Conservation (phyloP, 73 alveolate species). For the Paramecium caudatum region DNA sequence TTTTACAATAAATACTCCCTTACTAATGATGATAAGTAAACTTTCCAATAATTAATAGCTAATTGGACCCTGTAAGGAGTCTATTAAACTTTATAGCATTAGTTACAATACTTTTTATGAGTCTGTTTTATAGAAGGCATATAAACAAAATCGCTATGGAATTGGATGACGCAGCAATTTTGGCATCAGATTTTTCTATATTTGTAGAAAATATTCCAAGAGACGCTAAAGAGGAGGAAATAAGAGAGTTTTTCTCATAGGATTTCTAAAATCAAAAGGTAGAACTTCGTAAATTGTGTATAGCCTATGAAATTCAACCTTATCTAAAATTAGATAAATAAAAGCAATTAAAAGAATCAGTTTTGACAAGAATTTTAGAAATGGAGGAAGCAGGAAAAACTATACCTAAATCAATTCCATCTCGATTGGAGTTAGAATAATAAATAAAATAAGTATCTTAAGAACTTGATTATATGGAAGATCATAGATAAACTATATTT, state of each 20-base stretch:
- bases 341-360: background rate
- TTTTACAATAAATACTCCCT: conserved; percentile 1
- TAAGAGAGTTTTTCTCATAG: background rate
- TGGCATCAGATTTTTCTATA: conserved; percentile 47
- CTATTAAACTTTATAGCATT: background rate
- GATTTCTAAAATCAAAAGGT: background rate
- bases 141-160: conserved; percentile 35
- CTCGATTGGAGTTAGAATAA: background rate
- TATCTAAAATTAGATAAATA: background rate
- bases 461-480: conserved; percentile 49
- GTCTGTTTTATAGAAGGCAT: conserved; percentile 12
- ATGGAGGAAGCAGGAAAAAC: conserved; percentile 20
- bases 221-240: conserved; percentile 36
- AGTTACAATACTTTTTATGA: background rate
- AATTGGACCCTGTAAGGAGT: background rate
- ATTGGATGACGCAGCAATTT: conserved; percentile 52
- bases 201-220: conserved; percentile 45
- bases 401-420: conserved; percentile 13
- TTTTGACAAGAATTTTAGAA: background rate
- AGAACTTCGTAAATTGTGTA: conserved; percentile 25
- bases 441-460: background rate
- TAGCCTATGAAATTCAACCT: conserved; percentile 34
- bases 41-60: background rate
- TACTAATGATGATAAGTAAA: conserved; percentile 17
- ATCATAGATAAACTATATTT: background rate